Percentiles rank a stretch among this genome's conserved stretches.
These are phyloP conservation scores for Pluteus cervinus DNA, from an alignment of 768 basidiomycete genomes.

Conservation along the genomic window DNA sequence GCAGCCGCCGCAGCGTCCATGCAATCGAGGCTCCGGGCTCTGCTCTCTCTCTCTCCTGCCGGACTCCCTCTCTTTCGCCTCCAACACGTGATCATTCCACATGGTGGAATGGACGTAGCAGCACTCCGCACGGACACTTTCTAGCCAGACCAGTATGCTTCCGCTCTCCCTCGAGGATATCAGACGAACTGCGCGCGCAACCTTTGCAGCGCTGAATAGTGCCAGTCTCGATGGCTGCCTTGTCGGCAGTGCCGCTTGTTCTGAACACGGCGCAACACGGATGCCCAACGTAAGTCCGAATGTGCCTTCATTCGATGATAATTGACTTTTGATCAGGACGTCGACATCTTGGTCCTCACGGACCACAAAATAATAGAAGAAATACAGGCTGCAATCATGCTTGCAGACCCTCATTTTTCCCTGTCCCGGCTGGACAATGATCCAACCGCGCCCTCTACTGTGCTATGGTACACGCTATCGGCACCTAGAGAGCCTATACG, in stretches of 20 bases:
- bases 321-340: slow-evolving; percentile 8
- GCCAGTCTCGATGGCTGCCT: slow-evolving; percentile 7
- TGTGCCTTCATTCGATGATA: neutral
- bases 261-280: slow-evolving; percentile 6
- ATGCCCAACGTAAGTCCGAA: slow-evolving; percentile 5
- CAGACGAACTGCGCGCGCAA: neutral
- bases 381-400: slow-evolving; percentile 8
- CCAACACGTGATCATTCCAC: no score
- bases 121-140: no score
- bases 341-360: slow-evolving; percentile 12
- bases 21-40: no score
- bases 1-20: no score
- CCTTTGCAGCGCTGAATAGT: neutral
- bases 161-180: slow-evolving; percentile 5
- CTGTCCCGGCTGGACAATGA: no score
- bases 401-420: slow-evolving; percentile 10
- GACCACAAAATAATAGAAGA: slow-evolving; percentile 4
- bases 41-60: no score
- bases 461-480: slow-evolving; percentile 12
- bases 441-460: slow-evolving; percentile 8
- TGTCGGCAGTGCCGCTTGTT: slow-evolving; percentile 8
- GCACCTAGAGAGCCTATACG: neutral
- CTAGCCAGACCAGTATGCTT: slow-evolving; percentile 1
- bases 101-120: no score
- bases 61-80: no score